Conservation (phyloP, 2,329 filamentous ascomycete species). For the Calonectria leucothoes region DNA sequence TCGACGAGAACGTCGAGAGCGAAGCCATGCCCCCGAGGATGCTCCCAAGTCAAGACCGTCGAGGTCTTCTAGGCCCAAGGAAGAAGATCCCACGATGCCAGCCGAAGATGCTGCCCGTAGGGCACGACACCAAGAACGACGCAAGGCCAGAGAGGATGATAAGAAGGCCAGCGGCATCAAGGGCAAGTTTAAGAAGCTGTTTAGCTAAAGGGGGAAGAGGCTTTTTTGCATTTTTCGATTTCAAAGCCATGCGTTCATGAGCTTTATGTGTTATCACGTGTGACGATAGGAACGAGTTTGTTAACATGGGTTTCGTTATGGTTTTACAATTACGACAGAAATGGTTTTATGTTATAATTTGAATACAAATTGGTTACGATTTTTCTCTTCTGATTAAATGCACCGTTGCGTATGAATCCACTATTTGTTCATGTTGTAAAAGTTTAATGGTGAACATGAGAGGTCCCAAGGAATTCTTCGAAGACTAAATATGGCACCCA, state of each 20-base stretch:
- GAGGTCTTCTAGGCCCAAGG: slow-evolving; percentile 37
- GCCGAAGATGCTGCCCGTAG: slow-evolving; percentile 49
- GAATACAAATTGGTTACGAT: slow-evolving; percentile 26
- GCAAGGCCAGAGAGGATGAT: slow-evolving; percentile 46
- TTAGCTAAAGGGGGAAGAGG: slow-evolving; percentile 37
- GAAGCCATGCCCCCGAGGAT: slow-evolving; percentile 17
- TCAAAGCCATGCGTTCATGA: slow-evolving; percentile 38
- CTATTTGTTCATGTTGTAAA: neutral
- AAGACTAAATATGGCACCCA: no score
- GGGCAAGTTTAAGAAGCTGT: slow-evolving; percentile 46
- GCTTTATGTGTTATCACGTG: slow-evolving; percentile 35
- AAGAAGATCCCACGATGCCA: slow-evolving; percentile 34
- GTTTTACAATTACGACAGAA: slow-evolving; percentile 25
- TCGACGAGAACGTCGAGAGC: neutral
- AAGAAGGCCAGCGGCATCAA: slow-evolving; percentile 46
- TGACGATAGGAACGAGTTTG: slow-evolving; percentile 36
- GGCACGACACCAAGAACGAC: slow-evolving; percentile 47
- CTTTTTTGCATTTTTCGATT: slow-evolving; percentile 27
- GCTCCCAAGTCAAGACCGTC: slow-evolving; percentile 18
- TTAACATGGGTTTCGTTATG: slow-evolving; percentile 22
- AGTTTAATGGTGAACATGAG: no score
- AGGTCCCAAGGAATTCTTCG: neutral
- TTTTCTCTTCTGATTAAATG: neutral
- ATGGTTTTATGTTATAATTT: slow-evolving; percentile 21
- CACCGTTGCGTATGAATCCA: neutral